A percentile compares a stretch with the other conserved stretches of the same genome.
These are phyloP conservation scores for Komagataella populi DNA, from an alignment of 805 yeast genomes.

Conservation along the genomic window DNA sequence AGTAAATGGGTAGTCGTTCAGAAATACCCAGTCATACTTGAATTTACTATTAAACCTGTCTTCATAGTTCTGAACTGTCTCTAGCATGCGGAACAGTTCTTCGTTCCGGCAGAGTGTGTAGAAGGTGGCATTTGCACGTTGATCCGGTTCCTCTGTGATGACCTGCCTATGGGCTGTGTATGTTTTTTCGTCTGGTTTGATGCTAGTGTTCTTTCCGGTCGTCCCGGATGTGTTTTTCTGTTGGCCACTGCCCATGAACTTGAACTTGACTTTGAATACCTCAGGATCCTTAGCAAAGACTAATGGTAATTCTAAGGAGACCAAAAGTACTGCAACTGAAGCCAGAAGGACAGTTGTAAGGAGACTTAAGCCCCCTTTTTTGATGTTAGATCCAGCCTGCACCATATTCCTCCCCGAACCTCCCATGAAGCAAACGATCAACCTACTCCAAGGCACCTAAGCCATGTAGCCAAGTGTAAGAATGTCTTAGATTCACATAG, in stretches of 20 bases:
- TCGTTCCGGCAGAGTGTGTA: slow-evolving; percentile 58
- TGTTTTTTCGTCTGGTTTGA: not conserved
- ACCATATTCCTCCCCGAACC: not conserved
- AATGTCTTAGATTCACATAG: not conserved
- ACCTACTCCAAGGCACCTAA: not conserved
- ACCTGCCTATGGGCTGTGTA: not conserved
- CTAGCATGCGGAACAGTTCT: slow-evolving; percentile 43
- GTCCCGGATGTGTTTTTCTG: not conserved
- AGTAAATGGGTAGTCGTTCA: slow-evolving; percentile 55
- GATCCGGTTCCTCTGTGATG: not conserved
- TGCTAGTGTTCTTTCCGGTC: not conserved
- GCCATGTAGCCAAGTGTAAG: not conserved
- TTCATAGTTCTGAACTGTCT: slow-evolving; percentile 50
- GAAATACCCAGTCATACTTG: slow-evolving; percentile 69
- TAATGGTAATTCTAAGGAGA: not conserved
- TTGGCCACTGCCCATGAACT: not conserved
- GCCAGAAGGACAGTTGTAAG: not conserved
- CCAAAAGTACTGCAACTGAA: not conserved
- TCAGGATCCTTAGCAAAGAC: not conserved
- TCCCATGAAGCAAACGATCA: not conserved
- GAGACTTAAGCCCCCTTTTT: not conserved
- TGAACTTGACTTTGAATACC: no score
- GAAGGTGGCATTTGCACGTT: slow-evolving; percentile 46
- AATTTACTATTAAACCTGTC: slow-evolving; percentile 48
- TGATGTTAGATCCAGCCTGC: not conserved